A percentile compares a stretch with the other conserved stretches of the same genome.
Evolutionary conservation across 208 protist species (phyloP).

Genomic region (Phytomonas sp.): DNA sequence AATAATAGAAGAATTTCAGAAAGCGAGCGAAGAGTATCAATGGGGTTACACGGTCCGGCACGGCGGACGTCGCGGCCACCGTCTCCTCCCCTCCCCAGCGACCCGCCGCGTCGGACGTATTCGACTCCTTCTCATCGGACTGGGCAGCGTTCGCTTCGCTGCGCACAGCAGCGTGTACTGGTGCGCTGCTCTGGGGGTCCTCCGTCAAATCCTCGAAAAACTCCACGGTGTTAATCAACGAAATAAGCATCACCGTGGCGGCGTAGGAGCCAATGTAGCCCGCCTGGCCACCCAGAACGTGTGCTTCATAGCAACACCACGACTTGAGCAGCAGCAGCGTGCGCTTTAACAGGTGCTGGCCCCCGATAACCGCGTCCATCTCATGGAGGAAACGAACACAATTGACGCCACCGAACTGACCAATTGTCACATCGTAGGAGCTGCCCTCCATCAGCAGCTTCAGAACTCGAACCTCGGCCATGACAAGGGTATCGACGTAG

Average conservation of each 20-base stretch:
- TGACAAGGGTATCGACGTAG: slow-evolving; percentile 68
- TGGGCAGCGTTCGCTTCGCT: background rate
- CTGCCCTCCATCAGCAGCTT: slow-evolving; percentile 86
- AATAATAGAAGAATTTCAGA: slow-evolving; percentile 71
- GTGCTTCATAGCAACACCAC: slow-evolving; percentile 88
- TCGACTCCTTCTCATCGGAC: background rate
- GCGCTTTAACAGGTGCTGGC: slow-evolving; percentile 83
- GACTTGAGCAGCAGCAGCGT: slow-evolving; percentile 86
- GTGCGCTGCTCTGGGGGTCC: background rate
- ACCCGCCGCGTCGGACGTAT: background rate
- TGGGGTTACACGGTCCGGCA: slow-evolving; percentile 22
- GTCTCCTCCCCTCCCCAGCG: background rate
- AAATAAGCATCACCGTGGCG: slow-evolving; percentile 86
- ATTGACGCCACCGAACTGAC: slow-evolving; percentile 84
- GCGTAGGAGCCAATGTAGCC: slow-evolving; percentile 88
- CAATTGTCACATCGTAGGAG: slow-evolving; percentile 84
- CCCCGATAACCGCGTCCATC: slow-evolving; percentile 73
- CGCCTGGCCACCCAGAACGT: slow-evolving; percentile 82
- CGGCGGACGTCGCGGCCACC: background rate
- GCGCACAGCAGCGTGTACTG: background rate
- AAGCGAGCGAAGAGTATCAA: slow-evolving; percentile 64
- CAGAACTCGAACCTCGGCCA: slow-evolving; percentile 80
- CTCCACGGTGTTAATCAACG: slow-evolving; percentile 82
- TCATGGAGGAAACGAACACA: slow-evolving; percentile 86
- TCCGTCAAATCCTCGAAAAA: slow-evolving; percentile 67